Conservation (phyloP, 2,329 filamentous ascomycete species). For the Camillea tinctor region DNA sequence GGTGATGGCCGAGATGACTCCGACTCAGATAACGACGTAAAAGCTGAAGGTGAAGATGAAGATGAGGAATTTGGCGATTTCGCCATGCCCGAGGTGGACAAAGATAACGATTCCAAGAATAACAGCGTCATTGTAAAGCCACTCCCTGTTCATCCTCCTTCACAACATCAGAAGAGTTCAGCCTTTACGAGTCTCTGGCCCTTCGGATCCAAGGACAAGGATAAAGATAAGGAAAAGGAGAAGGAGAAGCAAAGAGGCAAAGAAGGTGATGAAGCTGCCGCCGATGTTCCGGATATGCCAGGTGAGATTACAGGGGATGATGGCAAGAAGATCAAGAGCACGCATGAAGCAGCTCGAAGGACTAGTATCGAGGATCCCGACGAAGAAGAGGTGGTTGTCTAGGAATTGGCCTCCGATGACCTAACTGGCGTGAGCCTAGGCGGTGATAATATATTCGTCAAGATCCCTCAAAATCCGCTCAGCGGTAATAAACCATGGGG, state of each 20-base stretch:
- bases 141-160: conserved; percentile 51
- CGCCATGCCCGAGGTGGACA: conserved; percentile 58
- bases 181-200: conserved; percentile 57
- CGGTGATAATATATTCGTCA: not conserved
- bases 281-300: conserved; percentile 27
- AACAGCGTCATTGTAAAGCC: conserved; percentile 50
- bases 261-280: conserved; percentile 37
- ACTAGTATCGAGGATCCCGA: conserved; percentile 62
- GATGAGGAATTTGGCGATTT: conserved; percentile 67
- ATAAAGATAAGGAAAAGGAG: conserved; percentile 25
- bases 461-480: conserved; percentile 13
- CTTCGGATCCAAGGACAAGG: conserved; percentile 41
- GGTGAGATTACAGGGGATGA: conserved; percentile 39
- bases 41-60: conserved; percentile 27
- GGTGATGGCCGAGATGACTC: conserved; percentile 43
- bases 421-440: conserved; percentile 12
- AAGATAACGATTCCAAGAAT: conserved; percentile 22
- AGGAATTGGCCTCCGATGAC: conserved; percentile 23
- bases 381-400: conserved; percentile 40
- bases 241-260: conserved; percentile 27
- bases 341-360: conserved; percentile 52
- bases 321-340: conserved; percentile 42
- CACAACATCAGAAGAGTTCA: conserved; percentile 35
- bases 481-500: conserved; percentile 2
- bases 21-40: conserved; percentile 42